Base-by-base conservation (phyloP, 2,329 filamentous ascomycete genomes). In the Cryphonectria japonica region DNA sequence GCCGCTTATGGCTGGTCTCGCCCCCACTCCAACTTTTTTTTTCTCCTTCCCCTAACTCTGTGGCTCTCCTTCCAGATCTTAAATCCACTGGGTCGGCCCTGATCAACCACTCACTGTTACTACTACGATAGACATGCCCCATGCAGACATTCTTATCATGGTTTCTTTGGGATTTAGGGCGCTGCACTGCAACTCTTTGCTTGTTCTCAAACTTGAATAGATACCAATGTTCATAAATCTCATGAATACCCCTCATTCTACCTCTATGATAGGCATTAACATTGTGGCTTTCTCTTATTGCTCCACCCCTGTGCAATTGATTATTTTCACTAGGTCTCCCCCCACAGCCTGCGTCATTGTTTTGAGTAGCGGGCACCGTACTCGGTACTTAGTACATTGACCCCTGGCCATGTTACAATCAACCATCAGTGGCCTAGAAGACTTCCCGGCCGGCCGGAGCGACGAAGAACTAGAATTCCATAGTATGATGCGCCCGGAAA, bases 331-430 rank as follows among this genome's bases (percentile, higher is more conserved):
- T 16, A 22, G 57, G n/a, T 26, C 26, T 11, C 11, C 37, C 0
- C 63, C 69, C 68, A 68, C 54, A 66, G 16, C 6, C 16, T 67
- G 66, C 71, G 66, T 71, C 66, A 72, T 68, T 29, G 14, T 65
- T 32, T 22, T 43, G 26, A 64, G 52, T 57, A 66, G 64, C n/a
- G 50, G 61, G 64, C 63, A 57, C 39, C 37, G 61, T 61, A 50
- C 22, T n/a, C 37, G 26, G 66, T 60, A 50, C 22, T n/a, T 26
- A 16, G 66, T 60, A 67, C 66, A 54, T 50, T 16, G 22, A 37
- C 60, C 62, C 50, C 52, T 72, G 61, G 61, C 29, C 46, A 41
- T 8, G 67, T 71, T 54, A 39, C 69, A 67, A 57, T 66, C 65
- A 59, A 29, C 37, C 64, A 71, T 46, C 70, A 60, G 29, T 57